Evolutionary conservation across 2,329 filamentous ascomycete species (phyloP).

Genomic region (Juglanconis oblonga): DNA sequence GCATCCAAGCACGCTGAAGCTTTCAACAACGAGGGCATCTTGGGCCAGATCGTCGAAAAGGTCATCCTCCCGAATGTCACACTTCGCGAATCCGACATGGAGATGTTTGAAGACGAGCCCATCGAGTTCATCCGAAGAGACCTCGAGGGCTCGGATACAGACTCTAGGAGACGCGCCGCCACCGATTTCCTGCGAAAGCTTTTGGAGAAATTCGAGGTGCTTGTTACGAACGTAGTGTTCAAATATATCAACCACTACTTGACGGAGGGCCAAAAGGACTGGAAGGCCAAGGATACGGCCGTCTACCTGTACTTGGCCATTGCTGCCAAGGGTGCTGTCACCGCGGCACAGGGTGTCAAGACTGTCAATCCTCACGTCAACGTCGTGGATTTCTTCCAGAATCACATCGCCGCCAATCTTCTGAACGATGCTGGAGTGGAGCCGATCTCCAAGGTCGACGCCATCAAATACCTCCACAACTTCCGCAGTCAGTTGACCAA

Average conservation of each 20-base stretch:
- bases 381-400: conserved; percentile 92
- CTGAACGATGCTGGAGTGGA: conserved; percentile 66
- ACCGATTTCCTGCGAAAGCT: conserved; percentile 91
- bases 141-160: conserved; percentile 92
- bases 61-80: conserved; percentile 92
- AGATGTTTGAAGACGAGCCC: conserved; percentile 96
- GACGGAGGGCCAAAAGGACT: conserved; percentile 75
- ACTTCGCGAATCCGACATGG: conserved; percentile 87
- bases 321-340: conserved; percentile 86
- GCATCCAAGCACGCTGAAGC: conserved; percentile 73
- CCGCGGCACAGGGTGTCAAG: conserved; percentile 84
- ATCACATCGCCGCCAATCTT: conserved; percentile 85
- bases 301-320: conserved; percentile 94
- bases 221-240: conserved; percentile 83
- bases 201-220: conserved; percentile 80
- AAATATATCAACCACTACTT: conserved; percentile 87
- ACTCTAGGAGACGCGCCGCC: conserved; percentile 85
- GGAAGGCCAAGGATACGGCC: conserved; percentile 98
- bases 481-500: conserved; percentile 94
- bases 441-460: conserved; percentile 91
- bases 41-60: conserved; percentile 90
- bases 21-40: conserved; percentile 78
- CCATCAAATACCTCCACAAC: conserved; percentile 95
- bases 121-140: conserved; percentile 97
- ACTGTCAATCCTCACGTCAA: conserved; percentile 84